Conservation (phyloP, 2,329 filamentous ascomycete species). For the Neofusicoccum parvum region DNA sequence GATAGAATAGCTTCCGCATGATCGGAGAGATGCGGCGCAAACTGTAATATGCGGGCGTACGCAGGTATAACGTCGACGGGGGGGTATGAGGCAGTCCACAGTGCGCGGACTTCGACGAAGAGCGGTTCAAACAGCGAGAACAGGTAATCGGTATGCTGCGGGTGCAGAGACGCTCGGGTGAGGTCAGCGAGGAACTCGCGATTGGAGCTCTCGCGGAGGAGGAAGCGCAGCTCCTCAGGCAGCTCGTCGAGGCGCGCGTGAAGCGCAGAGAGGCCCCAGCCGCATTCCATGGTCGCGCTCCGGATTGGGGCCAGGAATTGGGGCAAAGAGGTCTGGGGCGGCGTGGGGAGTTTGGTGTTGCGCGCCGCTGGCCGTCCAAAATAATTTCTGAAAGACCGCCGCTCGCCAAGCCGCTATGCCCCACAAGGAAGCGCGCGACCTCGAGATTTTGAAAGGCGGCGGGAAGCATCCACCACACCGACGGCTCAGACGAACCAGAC, state of each 20-base stretch:
- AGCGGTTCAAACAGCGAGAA: conserved; percentile 74
- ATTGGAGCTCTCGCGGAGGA: conserved; percentile 65
- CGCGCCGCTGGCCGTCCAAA: neutral
- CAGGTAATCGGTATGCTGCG: conserved; percentile 70
- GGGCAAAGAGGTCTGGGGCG: neutral
- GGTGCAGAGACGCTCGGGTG: conserved; percentile 67
- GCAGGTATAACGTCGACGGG: conserved; percentile 57
- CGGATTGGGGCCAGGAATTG: neutral
- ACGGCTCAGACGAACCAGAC: conserved; percentile 9
- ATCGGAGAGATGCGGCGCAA: conserved; percentile 76
- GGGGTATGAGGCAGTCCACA: conserved; percentile 64
- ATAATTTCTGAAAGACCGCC: conserved; percentile 24
- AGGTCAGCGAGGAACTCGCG: conserved; percentile 70
- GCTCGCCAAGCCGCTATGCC: conserved; percentile 31
- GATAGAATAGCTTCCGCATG: conserved; percentile 61
- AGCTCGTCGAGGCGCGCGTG: conserved; percentile 55
- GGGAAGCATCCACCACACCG: conserved; percentile 17
- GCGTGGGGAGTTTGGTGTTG: conserved; percentile 23
- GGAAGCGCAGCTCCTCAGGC: conserved; percentile 68
- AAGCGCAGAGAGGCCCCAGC: conserved; percentile 21
- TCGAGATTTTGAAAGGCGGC: conserved; percentile 27
- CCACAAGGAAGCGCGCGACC: conserved; percentile 22
- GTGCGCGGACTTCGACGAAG: conserved; percentile 79
- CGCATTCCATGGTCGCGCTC: conserved; percentile 18
- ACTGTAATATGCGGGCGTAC: conserved; percentile 77